Evolutionary conservation across 2,329 filamentous ascomycete genomes (phyloP).

Genomic region (Metarhizium anisopliae): DNA sequence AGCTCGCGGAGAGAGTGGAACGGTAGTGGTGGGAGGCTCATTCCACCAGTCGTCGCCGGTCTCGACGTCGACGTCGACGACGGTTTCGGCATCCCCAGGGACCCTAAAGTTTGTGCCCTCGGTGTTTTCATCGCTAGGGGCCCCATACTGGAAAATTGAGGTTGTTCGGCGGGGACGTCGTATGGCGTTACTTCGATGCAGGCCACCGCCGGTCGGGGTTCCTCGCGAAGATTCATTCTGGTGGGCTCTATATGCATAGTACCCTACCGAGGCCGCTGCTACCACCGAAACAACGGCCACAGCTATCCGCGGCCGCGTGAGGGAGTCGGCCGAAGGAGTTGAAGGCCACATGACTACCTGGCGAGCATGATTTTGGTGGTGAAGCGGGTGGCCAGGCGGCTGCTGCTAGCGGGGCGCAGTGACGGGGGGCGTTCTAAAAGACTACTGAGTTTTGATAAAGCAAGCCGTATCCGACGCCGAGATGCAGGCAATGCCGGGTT

Average conservation of each 20-base stretch:
- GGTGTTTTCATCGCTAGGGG: constrained; percentile 36
- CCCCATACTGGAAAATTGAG: constrained; percentile 30
- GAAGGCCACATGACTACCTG: constrained; percentile 36
- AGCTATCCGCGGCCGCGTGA: constrained; percentile 45
- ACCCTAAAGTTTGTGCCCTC: constrained; percentile 19
- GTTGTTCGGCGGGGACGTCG: constrained; percentile 34
- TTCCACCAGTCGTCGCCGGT: constrained; percentile 44
- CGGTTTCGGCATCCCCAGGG: constrained; percentile 28
- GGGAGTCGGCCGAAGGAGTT: constrained; percentile 41
- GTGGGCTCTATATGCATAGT: constrained; percentile 43
- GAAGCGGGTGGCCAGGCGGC: background rate
- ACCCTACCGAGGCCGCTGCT: constrained; percentile 48
- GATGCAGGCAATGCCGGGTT: too few species aligned
- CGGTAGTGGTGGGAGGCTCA: constrained; percentile 28
- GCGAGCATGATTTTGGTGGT: constrained; percentile 21
- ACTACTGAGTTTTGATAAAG: too few species aligned
- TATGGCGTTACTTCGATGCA: constrained; percentile 61
- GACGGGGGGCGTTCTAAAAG: background rate
- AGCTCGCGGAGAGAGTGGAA: constrained; percentile 30
- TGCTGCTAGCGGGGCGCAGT: background rate
- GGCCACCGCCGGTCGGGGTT: constrained; percentile 20
- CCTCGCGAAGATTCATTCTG: constrained; percentile 14
- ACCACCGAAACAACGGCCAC: constrained; percentile 47
- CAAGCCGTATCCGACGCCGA: too few species aligned
- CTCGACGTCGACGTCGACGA: constrained; percentile 30